Base-by-base conservation (phyloP, 2,329 filamentous ascomycete genomes). In the Cordyceps javanica region DNA sequence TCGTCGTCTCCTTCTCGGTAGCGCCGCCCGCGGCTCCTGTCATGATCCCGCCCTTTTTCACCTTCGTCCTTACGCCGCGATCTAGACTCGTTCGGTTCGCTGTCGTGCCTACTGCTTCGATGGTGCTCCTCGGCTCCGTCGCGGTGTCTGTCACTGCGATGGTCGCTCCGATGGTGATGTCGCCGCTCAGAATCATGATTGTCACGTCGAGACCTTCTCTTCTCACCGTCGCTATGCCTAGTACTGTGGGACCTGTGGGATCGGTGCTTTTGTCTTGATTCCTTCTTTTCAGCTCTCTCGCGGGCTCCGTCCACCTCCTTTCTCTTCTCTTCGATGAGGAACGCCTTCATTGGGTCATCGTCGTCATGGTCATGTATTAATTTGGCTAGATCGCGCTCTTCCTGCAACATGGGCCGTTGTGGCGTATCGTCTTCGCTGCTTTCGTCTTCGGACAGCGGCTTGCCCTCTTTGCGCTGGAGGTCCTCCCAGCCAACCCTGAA, bases 311-410 rank as follows among this genome's bases (percentile, higher is more conserved):
- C 85, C 13, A 96, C 82, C 69, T 96, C 90, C 69, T 91, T 90
- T 72, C 89, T 91, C 80, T 97, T 97, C 73, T 96, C 89, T 62
- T 93, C 83, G 53, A 97, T 85, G 62, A 97, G 70, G 66, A 90
- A 97, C 38, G 84, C 85, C 73, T 96, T 97, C 94, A 99, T 99
- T 0, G 94, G 94, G 70, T 99, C 94, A 60, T 97, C 93, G 25
- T 97, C 92, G 63, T 97, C 94, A 62, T 95, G 88, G 16, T 93
- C 86, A 55, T 82, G 76, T 54, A 95, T 84, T 57, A 97, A 71
- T 45, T 85, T 80, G 52, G 84, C 83, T 51, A 97, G 73, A 69
- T 97, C 92, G 57, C 78, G 76, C 74, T 97, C 92, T 68, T 97
- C 92, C 60, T 85, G 88, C 11, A 96, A 72, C 75, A 89, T 72